Conservation (phyloP, 345 rosid genomes). For the Clausena lansium region DNA sequence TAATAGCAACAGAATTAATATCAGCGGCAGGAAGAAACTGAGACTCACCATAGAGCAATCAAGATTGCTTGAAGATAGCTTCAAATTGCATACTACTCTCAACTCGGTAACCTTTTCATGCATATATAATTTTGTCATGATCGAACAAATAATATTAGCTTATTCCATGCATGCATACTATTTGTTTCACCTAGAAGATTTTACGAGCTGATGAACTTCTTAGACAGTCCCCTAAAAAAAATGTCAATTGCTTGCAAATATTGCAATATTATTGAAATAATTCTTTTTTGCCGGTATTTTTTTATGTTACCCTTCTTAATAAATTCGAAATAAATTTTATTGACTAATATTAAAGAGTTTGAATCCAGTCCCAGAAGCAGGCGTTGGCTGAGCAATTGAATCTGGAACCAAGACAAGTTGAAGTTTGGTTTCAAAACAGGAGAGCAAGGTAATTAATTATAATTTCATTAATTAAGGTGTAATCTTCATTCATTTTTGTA, state of each 20-base stretch:
- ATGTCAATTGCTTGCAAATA: too few relatives aligned
- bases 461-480: not conserved
- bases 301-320: not conserved
- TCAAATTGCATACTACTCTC: conserved; percentile 38
- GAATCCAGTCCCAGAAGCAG: conserved; percentile 41
- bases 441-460: conserved; percentile 57
- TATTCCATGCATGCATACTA: too few relatives aligned
- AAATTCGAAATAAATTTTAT: not conserved
- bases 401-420: conserved; percentile 56
- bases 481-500: too few relatives aligned
- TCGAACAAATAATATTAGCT: too few relatives aligned
- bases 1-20: too few relatives aligned
- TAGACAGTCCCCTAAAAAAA: too few relatives aligned
- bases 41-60: conserved; percentile 43
- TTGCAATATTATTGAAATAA: not conserved
- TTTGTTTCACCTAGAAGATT: not conserved
- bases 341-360: not conserved
- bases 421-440: conserved; percentile 67
- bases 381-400: conserved; percentile 41
- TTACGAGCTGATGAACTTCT: not conserved
- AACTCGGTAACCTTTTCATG: conserved; percentile 27
- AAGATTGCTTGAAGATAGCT: conserved; percentile 40
- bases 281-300: not conserved
- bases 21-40: conserved; percentile 37
- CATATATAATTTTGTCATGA: not conserved